Conservation (phyloP, 306 rosid species). For the Vigna reflexopilosa region DNA sequence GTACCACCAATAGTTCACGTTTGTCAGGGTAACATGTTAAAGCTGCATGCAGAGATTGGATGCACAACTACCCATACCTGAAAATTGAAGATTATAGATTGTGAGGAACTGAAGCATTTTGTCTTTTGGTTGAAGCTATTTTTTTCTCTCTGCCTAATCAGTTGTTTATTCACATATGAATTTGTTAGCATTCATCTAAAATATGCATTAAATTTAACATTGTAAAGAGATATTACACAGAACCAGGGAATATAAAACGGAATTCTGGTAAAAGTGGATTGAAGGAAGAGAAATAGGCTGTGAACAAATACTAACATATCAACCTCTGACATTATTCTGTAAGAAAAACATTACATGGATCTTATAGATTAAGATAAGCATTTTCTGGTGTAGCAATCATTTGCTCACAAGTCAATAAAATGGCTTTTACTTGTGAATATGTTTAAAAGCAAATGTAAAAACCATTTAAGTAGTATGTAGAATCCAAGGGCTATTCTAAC, state of each 20-base stretch:
- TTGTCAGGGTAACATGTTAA: constrained; percentile 40
- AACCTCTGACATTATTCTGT: no score
- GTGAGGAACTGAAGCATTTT: neutral
- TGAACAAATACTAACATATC: no score
- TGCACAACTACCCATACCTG: constrained; percentile 28
- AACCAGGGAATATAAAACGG: no score
- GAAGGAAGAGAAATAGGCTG: no score
- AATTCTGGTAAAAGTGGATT: no score
- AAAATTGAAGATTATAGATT: constrained; percentile 34
- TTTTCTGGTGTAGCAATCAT: neutral
- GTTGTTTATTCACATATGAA: neutral
- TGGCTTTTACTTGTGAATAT: neutral
- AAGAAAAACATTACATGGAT: neutral
- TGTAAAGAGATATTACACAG: neutral
- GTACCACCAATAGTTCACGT: constrained; percentile 7
- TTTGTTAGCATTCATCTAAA: constrained; percentile 14
- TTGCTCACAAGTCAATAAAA: neutral
- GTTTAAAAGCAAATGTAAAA: neutral
- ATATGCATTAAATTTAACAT: neutral
- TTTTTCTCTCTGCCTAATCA: neutral
- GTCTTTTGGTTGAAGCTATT: constrained; percentile 9
- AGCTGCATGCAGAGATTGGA: constrained; percentile 24
- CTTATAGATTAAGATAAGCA: neutral
- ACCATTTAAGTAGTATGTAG: neutral
- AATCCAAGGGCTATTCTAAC: constrained; percentile 3